A percentile compares a stretch with the other conserved stretches of the same genome.
These are phyloP conservation scores for Fusarium cicatricum DNA, from an alignment of 2,329 filamentous ascomycete species.

Conservation along the genomic window DNA sequence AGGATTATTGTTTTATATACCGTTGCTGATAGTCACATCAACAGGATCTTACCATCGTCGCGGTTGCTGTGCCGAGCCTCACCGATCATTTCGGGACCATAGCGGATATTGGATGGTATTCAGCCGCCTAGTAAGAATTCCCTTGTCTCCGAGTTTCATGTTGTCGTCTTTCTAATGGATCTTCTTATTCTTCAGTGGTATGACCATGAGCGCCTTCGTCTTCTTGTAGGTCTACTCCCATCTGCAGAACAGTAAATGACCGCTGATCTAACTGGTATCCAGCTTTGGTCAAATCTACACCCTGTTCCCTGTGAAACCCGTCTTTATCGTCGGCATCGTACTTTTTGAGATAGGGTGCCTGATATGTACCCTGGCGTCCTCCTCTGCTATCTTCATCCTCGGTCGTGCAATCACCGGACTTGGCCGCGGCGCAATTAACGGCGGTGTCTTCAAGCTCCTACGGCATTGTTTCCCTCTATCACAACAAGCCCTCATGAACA, in stretches of 20 bases:
- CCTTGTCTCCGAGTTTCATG: fast-evolving
- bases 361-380: slow-evolving; percentile 48
- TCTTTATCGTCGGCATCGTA: slow-evolving; percentile 41
- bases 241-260: fast-evolving
- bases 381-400: slow-evolving; percentile 47
- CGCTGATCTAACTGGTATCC: neutral
- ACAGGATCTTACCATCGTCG: slow-evolving; percentile 37
- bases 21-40: too few species aligned
- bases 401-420: slow-evolving; percentile 50
- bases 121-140: slow-evolving; percentile 32
- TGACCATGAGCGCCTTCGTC: slow-evolving; percentile 38
- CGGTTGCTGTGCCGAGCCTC: slow-evolving; percentile 35
- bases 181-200: slow-evolving; percentile 11
- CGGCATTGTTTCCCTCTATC: slow-evolving; percentile 35
- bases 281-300: slow-evolving; percentile 45
- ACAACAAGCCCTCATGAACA: slow-evolving; percentile 31
- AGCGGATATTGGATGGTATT: slow-evolving; percentile 40
- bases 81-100: slow-evolving; percentile 40
- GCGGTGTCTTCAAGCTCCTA: slow-evolving; percentile 36
- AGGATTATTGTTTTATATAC: too few species aligned
- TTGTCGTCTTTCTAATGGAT: neutral
- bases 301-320: slow-evolving; percentile 41
- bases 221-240: slow-evolving; percentile 22
- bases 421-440: slow-evolving; percentile 41
- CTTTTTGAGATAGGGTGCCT: slow-evolving; percentile 47